Base-by-base conservation (phyloP, 768 basidiomycete genomes). In the Termitomyces eurrhizus region DNA sequence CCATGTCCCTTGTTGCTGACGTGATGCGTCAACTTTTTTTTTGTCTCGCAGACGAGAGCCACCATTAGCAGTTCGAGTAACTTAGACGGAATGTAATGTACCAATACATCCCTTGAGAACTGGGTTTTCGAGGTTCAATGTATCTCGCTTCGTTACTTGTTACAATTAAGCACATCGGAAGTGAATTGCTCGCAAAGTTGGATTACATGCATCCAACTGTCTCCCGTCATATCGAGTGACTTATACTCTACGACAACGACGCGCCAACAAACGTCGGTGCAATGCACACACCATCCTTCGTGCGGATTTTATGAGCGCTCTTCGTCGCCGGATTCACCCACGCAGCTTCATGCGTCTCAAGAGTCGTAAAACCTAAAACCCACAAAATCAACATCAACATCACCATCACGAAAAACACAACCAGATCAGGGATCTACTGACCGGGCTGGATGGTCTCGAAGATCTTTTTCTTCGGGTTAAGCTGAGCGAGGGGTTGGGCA, bases 391-490 rank as follows among this genome's bases (percentile, higher is more conserved):
- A 16, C 12, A 57, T 12, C 33, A 32, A 14, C 8, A 21, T 12
- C 42, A 44, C 29, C 29, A 29, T 29, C 29, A 29, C 29, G 29
- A 29, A 13, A 18, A 42, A 32, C 29, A 8, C 24, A 26, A 4
- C 16, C 11, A 29, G 7, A 33, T 16, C 13, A 29, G 29, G 29
- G 7, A n/a, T n/a, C 14, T 57, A 1, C 69, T 49, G 66, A 88
- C 93, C 90, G 54, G 95, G 94, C 70, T 97, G 97, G 53, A 99
- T 85, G 0, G 95, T 89, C 77, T 99, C 97, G 68, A 98, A 99
- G 36, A 98, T 92, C 78, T 98, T 99, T 80, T 97, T 98, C 78
- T 98, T 99, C 13, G 97, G 97, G 74, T 98, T 98, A 59, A 99
- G 79, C 68, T 95, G 93, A 7, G 89, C 69, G 26, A 96, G 76